Conservation (phyloP, 345 rosid genomes). For the Clausena lansium region DNA sequence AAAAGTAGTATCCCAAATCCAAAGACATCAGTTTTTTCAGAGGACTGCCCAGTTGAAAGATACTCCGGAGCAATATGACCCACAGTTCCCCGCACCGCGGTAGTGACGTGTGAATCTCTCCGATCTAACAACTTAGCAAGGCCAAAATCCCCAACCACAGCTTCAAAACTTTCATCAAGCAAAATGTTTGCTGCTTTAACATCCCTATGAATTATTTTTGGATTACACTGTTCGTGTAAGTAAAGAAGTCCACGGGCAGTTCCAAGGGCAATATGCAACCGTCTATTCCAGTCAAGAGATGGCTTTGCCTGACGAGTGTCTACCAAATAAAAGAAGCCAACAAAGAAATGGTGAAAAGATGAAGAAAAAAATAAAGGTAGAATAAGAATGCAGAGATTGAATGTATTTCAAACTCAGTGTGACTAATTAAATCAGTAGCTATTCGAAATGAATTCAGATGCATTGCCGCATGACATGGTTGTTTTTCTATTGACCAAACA, state of each 20-base stretch:
- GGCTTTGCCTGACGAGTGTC: conserved; percentile 62
- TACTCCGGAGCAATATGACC: conserved; percentile 98
- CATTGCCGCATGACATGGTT: not conserved
- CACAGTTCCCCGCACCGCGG: conserved; percentile 92
- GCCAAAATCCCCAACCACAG: conserved; percentile 94
- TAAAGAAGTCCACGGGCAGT: conserved; percentile 94
- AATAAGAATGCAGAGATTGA: not conserved
- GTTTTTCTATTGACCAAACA: not conserved
- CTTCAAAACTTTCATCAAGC: conserved; percentile 90
- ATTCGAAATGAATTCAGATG: not conserved
- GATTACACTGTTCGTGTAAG: conserved; percentile 94
- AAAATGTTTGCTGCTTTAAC: conserved; percentile 96
- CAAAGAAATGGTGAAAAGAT: not conserved
- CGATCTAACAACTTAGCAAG: conserved; percentile 84
- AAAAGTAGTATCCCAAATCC: conserved; percentile 91
- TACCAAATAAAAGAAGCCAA: conserved; percentile 20
- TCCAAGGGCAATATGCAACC: conserved; percentile 67
- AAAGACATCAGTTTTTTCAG: conserved; percentile 91
- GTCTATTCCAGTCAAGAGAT: conserved; percentile 75
- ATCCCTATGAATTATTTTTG: conserved; percentile 91
- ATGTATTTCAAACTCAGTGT: not conserved
- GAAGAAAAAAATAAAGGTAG: not conserved
- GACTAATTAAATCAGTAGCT: not conserved
- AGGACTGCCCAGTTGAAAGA: conserved; percentile 95
- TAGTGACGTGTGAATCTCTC: conserved; percentile 88